Base-by-base conservation (phyloP, 2,329 filamentous ascomycete genomes). In the Neopestalotiopsis rosae region DNA sequence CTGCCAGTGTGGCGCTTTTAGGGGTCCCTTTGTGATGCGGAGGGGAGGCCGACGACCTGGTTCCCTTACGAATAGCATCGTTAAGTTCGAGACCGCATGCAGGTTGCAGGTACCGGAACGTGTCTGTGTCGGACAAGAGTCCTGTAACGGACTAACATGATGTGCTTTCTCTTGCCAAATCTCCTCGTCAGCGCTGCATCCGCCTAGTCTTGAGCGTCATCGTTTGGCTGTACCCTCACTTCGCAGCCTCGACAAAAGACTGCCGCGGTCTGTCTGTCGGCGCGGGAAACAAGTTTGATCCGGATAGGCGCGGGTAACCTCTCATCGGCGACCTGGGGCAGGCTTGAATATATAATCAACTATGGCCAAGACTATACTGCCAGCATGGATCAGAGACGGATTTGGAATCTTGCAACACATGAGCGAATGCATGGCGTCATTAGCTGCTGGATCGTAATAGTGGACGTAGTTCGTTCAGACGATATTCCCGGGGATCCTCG, bases 31-130 rank as follows among this genome's bases (percentile, higher is more conserved):
- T 59, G 34, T 17, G 24, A 28, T 30, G 45, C 45, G 45, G 45
- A 52, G 17, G 24, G 20, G 24, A 28, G 24, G 57, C 24, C 57
- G 24, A 30, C 24, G 30, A 59, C 57, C 57, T 59, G 57, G 24
- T 30, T 30, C 13, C 30, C 57, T 34, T 30, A 24, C 28, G 57
- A 59, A 59, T 59, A 12, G 30, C 24, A 59, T 30, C 30, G 24
- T 24, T 34, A 59, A n/a, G 30, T 59, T 59, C 28, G 28, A 59
- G 57, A 59, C 57, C 57, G 57, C 57, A 59, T 59, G 30, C 17
- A 30, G 57, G 30, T 59, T 52, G 45, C 45, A 52, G 45, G 57
- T 59, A 59, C 57, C 57, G 57, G 57, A 59, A 59, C 57, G 57
- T 59, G 57, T 24, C 30, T 24, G 13, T 10, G 45, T 52, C 45